phyloP scores from a whole-genome alignment of 441 rosid species.

The Adansonia rubrostipa region DNA sequence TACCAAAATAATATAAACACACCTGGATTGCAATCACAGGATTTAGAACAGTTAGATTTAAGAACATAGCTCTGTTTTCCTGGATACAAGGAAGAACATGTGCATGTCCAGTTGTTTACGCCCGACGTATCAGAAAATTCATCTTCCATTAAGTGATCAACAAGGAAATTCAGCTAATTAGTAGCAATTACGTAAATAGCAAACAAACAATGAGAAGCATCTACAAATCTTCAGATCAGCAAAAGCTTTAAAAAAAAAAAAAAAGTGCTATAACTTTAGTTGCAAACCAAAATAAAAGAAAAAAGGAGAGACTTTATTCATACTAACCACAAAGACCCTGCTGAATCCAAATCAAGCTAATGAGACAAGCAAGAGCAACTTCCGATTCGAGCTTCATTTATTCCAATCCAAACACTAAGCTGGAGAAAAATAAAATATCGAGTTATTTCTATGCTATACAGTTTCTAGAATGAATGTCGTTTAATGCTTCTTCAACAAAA shows the following conservation, averaged over 20 bases:
- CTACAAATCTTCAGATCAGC: not conserved
- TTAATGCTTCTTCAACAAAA: not conserved
- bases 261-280: not conserved
- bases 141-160: constrained; percentile 41
- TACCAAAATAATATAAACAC: constrained; percentile 24
- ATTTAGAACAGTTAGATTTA: constrained; percentile 69
- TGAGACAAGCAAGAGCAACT: constrained; percentile 46
- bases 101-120: constrained; percentile 68
- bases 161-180: constrained; percentile 17
- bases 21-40: constrained; percentile 90
- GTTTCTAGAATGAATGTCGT: constrained; percentile 21
- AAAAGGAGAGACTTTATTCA: constrained; percentile 3
- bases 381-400: constrained; percentile 61
- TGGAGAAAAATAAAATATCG: constrained; percentile 15
- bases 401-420: constrained; percentile 37
- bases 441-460: constrained; percentile 24
- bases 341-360: constrained; percentile 54
- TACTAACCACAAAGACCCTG: constrained; percentile 71
- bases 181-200: constrained; percentile 3
- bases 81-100: constrained; percentile 53
- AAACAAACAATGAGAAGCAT: not conserved
- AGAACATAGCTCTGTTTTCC: constrained; percentile 50
- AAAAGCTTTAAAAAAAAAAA: not conserved
- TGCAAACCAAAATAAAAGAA: not conserved
- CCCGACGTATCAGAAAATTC: constrained; percentile 51